Conservation (phyloP, 108 stramenopile genomes). For the Nannochloropsis granulata region DNA sequence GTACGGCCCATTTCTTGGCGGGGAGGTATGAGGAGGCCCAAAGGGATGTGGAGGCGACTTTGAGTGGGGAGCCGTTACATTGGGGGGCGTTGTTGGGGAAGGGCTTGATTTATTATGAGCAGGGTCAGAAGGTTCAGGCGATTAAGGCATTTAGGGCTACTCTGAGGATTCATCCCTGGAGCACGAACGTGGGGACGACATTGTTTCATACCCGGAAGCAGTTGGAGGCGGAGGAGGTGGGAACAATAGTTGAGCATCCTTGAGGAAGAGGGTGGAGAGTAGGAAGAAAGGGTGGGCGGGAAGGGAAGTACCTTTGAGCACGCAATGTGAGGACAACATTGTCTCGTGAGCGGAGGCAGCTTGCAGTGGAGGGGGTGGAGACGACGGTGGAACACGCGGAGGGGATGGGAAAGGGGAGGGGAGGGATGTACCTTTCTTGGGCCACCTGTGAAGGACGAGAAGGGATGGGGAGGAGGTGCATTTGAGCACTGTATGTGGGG, state of each 20-base stretch:
- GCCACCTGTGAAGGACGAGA: no score
- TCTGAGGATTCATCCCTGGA: neutral
- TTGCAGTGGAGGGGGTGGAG: no score
- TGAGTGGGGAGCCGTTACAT: neutral
- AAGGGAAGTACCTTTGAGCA: no score
- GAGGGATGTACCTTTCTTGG: no score
- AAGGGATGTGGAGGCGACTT: neutral
- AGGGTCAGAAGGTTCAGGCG: neutral
- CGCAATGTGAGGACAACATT: no score
- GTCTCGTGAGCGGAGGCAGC: no score
- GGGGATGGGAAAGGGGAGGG: no score
- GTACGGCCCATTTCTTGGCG: neutral
- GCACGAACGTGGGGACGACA: neutral
- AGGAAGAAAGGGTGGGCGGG: no score
- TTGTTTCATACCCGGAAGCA: neutral
- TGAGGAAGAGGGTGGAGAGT: neutral
- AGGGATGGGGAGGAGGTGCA: no score
- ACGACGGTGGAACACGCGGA: no score
- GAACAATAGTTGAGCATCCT: neutral
- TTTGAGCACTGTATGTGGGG: no score
- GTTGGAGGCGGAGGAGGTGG: neutral
- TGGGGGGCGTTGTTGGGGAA: neutral
- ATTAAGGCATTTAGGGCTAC: neutral
- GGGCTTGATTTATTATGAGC: neutral
- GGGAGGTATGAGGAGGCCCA: neutral